phyloP scores from a whole-genome alignment of 1,284 basidiomycete genomes.

The Ustilago vetiveriae region DNA sequence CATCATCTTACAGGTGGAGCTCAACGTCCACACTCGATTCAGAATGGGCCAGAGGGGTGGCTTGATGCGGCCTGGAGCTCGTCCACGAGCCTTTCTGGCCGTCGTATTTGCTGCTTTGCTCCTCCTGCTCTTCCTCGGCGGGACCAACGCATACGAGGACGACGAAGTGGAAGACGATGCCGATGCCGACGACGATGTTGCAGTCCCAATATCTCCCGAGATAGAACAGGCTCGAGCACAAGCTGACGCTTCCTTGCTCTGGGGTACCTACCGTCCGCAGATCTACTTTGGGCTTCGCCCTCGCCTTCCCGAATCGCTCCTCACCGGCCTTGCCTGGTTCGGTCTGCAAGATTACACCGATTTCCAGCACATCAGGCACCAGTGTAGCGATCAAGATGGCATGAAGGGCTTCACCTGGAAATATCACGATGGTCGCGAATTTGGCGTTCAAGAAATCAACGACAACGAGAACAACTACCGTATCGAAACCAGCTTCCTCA shows the following conservation, averaged over 20 bases:
- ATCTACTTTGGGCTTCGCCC: conserved; percentile 91
- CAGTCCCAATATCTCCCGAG: conserved; percentile 14
- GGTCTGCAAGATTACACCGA: conserved; percentile 43
- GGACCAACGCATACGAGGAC: conserved; percentile 12
- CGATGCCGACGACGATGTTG: not conserved
- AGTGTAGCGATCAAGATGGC: conserved; percentile 87
- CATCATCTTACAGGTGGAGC: not conserved
- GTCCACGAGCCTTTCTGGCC: conserved; percentile 2
- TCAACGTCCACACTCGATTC: not conserved
- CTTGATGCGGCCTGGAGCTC: not conserved
- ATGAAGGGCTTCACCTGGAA: conserved; percentile 86
- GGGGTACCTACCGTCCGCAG: conserved; percentile 90
- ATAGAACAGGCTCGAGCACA: conserved; percentile 17
- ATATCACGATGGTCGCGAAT: conserved; percentile 83
- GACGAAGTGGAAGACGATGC: conserved; percentile 19
- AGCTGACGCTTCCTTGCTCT: conserved; percentile 73
- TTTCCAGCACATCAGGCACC: conserved; percentile 75
- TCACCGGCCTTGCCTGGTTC: conserved; percentile 88
- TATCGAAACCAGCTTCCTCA: conserved; percentile 84
- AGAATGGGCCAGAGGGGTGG: conserved; percentile 1
- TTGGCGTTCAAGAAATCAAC: conserved; percentile 83
- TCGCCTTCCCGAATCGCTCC: conserved; percentile 81
- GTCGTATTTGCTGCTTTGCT: conserved; percentile 11
- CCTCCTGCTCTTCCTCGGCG: conserved; percentile 14
- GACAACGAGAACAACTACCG: conserved; percentile 84